A percentile compares a stretch with the other conserved stretches of the same genome.
phyloP scores from a whole-genome alignment of 164 flowering plant species.

The Liquidambar formosana region DNA sequence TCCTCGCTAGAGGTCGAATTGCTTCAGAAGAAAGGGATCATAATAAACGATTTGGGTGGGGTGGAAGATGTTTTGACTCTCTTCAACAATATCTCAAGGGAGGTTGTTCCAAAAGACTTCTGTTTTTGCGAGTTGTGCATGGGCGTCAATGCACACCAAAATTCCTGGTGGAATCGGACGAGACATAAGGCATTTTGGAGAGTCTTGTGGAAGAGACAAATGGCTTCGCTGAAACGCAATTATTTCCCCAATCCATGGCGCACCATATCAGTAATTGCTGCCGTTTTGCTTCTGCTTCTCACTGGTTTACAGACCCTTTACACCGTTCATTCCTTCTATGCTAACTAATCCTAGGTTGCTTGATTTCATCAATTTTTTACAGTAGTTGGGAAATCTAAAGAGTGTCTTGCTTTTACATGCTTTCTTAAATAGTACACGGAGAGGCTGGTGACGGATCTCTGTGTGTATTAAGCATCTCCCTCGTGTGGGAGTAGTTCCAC shows the following conservation, averaged over 20 bases:
- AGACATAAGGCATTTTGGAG: not conserved
- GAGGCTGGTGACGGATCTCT: too few species aligned
- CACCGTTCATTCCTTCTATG: not conserved
- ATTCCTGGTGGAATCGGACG: not conserved
- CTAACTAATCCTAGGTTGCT: not conserved
- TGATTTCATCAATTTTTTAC: not conserved
- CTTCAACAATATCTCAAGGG: constrained; percentile 17
- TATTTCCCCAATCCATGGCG: not conserved
- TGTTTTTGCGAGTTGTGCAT: constrained; percentile 23
- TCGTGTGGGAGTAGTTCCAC: too few species aligned
- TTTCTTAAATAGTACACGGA: too few species aligned
- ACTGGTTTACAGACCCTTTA: not conserved
- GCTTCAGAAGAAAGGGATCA: constrained; percentile 13
- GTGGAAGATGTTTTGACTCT: constrained; percentile 2
- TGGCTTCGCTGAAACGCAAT: not conserved
- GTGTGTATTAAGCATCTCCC: too few species aligned
- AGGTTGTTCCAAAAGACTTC: constrained; percentile 13
- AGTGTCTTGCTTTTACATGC: too few species aligned
- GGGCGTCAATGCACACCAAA: constrained; percentile 8
- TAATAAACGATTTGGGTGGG: not conserved
- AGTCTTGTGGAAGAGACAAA: not conserved
- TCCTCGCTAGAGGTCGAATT: constrained; percentile 16
- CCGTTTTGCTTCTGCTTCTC: not conserved
- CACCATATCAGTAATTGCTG: not conserved
- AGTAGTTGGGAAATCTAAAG: too few species aligned